Evolutionary conservation across 805 yeast species (phyloP), one percentile per base, ranked within the genome.

Genomic region (Monosporozyma siamensis): DNA sequence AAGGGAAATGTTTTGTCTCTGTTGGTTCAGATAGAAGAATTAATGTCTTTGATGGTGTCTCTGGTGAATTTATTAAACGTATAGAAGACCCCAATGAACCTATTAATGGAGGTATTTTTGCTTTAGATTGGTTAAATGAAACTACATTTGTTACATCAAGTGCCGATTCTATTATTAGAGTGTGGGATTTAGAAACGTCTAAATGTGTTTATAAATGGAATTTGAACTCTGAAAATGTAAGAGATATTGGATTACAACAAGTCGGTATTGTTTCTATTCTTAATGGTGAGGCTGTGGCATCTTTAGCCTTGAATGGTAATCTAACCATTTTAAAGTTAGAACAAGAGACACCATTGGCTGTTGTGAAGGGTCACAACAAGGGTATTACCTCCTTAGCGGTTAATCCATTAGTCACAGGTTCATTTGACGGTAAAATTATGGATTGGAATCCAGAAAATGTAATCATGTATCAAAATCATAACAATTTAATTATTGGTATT

Each of bases 21-120:
- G 95, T 82, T 3, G 95, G 97, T 18, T 76, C 90, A 24, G 97
- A 92, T 63, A 75, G 94, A 49, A 65, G 70, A 39, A 75, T 86
- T 44, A 82, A 74, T 26, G 60, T 89, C 7, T 92, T 86, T 61
- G 95, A 90, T 48, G 97, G 97, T 18, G 79, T 80, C 51, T 75
- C 84, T 5, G 97, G 97, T 31, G 95, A 84, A 40, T 75, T 72
- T 49, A 42, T 80, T 14, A 70, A 71, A 42, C 74, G 71, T 52
- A 58, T 78, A 22, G 63, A 63, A 38, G 63, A 59, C 37, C 49
- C 59, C 6, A 59, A 59, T 8, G 62, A 59, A 31, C 66, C 66
- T 18, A 90, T 90, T 52, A 71, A 74, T 6, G 95, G 94, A 38
- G 89, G 96, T 38, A 74, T 89, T n/a, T 83, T 80, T 54, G 80